phyloP scores from a whole-genome alignment of 257 asterid species.

The Osmanthus fragrans region DNA sequence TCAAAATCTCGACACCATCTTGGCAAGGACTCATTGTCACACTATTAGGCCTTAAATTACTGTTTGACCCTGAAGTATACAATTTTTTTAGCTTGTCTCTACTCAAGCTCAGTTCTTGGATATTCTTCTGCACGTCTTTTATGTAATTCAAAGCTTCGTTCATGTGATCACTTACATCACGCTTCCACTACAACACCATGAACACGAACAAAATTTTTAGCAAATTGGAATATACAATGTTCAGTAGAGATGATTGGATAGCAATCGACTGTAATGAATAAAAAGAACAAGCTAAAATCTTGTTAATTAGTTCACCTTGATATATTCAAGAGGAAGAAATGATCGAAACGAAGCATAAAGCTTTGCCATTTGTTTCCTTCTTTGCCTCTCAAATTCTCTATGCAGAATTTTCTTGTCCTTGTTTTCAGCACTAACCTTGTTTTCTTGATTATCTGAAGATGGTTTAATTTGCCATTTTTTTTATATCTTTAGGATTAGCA shows the following conservation, averaged over 20 bases:
- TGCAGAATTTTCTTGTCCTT: slow-evolving; percentile 23
- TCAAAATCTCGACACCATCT: slow-evolving; percentile 37
- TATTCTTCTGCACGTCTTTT: slow-evolving; percentile 25
- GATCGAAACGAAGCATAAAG: slow-evolving; percentile 36
- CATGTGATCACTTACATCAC: slow-evolving; percentile 30
- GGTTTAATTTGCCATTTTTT: not conserved
- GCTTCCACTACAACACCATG: slow-evolving; percentile 26
- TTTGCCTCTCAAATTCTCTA: slow-evolving; percentile 41
- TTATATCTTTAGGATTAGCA: not conserved
- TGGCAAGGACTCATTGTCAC: slow-evolving; percentile 25
- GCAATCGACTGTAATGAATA: too few relatives aligned
- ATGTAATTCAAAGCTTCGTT: slow-evolving; percentile 34
- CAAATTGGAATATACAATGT: too few relatives aligned
- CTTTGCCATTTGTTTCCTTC: slow-evolving; percentile 47
- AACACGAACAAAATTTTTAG: not conserved
- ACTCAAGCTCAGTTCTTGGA: slow-evolving; percentile 18
- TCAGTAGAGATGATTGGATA: not conserved
- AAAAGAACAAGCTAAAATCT: not conserved
- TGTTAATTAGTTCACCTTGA: slow-evolving; percentile 28
- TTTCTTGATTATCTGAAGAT: not conserved
- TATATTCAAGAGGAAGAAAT: slow-evolving; percentile 36
- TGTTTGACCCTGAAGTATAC: not conserved
- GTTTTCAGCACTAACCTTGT: not conserved
- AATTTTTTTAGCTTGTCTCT: slow-evolving; percentile 16
- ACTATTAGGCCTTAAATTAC: not conserved